These are phyloP conservation scores for Guadua angustifolia DNA, from an alignment of 176 grass and related monocot genomes.

Conservation along the genomic window DNA sequence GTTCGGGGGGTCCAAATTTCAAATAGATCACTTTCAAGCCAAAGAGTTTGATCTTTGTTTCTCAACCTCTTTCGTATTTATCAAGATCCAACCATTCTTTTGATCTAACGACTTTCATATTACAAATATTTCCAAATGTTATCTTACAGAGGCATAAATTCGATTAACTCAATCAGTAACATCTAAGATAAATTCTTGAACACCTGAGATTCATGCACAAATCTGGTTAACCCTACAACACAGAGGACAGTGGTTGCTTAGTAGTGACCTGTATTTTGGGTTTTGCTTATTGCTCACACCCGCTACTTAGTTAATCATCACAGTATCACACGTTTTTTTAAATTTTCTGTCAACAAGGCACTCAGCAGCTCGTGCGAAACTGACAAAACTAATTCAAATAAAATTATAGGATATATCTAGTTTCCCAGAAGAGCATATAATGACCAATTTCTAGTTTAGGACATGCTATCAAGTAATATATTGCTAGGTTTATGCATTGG, in stretches of 20 bases:
- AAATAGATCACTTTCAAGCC: too few species aligned
- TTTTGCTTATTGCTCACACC: background rate
- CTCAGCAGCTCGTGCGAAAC: constrained; percentile 13
- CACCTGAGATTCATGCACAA: background rate
- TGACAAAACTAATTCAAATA: background rate
- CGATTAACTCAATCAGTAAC: constrained; percentile 11
- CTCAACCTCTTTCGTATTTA: too few species aligned
- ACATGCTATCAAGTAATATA: constrained; percentile 11
- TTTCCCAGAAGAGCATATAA: background rate
- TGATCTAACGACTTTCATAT: background rate
- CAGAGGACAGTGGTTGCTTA: constrained; percentile 3
- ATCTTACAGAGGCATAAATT: constrained; percentile 21
- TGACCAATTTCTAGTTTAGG: too few species aligned
- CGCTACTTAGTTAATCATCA: constrained; percentile 6
- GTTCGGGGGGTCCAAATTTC: too few species aligned
- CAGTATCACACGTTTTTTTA: background rate
- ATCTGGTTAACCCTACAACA: constrained; percentile 4
- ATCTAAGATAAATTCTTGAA: background rate
- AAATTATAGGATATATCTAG: constrained; percentile 3
- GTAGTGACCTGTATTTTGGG: background rate
- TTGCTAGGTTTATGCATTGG: too few species aligned
- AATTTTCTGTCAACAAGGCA: constrained; percentile 9
- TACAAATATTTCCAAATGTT: constrained; percentile 1
- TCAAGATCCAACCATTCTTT: constrained; percentile 1
- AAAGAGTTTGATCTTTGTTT: too few species aligned